These are phyloP conservation scores for Fusarium newnesense DNA, from an alignment of 2,329 filamentous ascomycete species.

Conservation along the genomic window DNA sequence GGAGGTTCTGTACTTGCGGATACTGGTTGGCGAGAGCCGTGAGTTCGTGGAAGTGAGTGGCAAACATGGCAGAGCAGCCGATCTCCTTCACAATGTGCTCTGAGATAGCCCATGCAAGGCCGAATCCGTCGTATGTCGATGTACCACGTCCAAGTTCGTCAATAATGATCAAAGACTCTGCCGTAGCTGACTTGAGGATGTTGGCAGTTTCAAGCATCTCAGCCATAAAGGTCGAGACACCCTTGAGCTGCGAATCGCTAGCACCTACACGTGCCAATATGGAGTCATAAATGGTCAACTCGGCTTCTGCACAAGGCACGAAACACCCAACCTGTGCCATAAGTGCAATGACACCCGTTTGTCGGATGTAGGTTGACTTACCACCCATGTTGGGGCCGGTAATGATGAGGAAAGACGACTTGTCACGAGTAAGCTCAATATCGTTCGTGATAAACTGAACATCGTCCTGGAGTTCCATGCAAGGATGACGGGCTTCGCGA, in stretches of 20 bases:
- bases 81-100: constrained; percentile 98
- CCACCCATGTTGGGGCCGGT: constrained; percentile 99
- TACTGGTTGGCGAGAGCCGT: constrained; percentile 90
- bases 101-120: constrained; percentile 98
- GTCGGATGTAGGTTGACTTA: constrained; percentile 97
- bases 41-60: constrained; percentile 97
- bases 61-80: constrained; percentile 92
- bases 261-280: constrained; percentile 96
- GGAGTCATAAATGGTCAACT: constrained; percentile 95
- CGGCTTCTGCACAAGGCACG: constrained; percentile 89
- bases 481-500: constrained; percentile 94
- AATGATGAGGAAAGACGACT: constrained; percentile 93
- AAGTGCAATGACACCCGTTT: constrained; percentile 94
- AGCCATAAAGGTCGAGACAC: constrained; percentile 98
- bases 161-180: constrained; percentile 97
- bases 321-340: constrained; percentile 99
- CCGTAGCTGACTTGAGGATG: constrained; percentile 95
- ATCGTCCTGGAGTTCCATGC: constrained; percentile 98
- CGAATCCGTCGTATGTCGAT: constrained; percentile 97
- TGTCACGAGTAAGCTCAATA: constrained; percentile 79
- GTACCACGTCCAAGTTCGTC: constrained; percentile 97
- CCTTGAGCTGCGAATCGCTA: constrained; percentile 95
- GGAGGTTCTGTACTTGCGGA: constrained; percentile 89
- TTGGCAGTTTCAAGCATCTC: constrained; percentile 99
- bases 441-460: constrained; percentile 99